Evolutionary conservation across 192 early-diverging fungal genomes (phyloP), one percentile per base, ranked within the genome.

Genomic region (Backusella australiensis): DNA sequence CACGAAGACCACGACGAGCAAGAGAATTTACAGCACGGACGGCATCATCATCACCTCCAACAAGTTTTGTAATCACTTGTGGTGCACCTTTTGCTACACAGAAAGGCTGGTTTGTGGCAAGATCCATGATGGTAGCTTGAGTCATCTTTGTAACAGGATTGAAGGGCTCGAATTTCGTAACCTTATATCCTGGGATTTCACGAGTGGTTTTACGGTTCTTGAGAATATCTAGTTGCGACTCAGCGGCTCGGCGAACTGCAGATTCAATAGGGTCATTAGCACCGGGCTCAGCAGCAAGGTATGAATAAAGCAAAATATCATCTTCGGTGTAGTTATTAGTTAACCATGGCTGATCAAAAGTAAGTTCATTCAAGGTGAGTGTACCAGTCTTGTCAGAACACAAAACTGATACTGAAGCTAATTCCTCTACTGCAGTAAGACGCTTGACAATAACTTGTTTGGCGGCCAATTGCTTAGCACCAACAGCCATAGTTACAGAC

Each of bases 401-500:
- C 46, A 93, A 86, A 29, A 95, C 91, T 5, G 94, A 94, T 3
- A 97, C 94, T 9, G 96, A 96, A 3, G 96, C 96, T 80, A 98
- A 88, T 81, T 97, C 94, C 85, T 98, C 96, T 38, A 98, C 95
- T 19, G 96, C 95, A 11, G 96, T 95, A 46, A 98, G 87, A 73
- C 95, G 95, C 87, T 98, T 97, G 74, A 96, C 94, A 83, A 98
- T 98, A 77, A 97, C 96, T 86, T 97, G 87, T 82, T 97, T 96
- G 38, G 90, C 89, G 23, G 96, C 95, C 34, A 98, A 86, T 85
- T 97, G 92, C 77, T 91, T 90, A 52, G 96, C 94, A 75, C 96
- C 96, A 72, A 98, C 91, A n/a, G 97, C 97, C 96, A 98, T 97
- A 29, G 97, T 98, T 15, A 97, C 96, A 15, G 94, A 95, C 91